phyloP scores from a whole-genome alignment of 2,329 filamentous ascomycete genomes.

The Penicillium corylophilum region DNA sequence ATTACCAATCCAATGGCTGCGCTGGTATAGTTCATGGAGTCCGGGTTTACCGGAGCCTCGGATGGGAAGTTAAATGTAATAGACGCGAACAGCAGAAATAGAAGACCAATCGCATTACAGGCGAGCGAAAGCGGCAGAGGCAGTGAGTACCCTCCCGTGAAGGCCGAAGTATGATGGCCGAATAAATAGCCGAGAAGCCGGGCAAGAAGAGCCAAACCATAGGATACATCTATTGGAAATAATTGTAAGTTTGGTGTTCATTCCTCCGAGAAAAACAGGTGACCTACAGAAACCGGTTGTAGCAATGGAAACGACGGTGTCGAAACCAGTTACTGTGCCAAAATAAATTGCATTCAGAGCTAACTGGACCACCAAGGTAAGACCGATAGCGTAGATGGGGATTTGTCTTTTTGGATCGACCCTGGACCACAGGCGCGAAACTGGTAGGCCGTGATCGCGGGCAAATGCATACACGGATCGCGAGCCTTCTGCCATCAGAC shows the following conservation, averaged over 20 bases:
- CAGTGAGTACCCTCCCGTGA: constrained; percentile 7
- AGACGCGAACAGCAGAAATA: constrained; percentile 7
- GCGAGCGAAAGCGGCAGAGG: constrained; percentile 4
- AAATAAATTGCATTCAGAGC: constrained; percentile 12
- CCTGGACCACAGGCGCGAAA: constrained; percentile 2
- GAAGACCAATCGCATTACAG: constrained; percentile 4
- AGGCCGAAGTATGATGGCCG: not conserved
- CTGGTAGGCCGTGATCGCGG: constrained; percentile 16
- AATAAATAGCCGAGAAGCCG: constrained; percentile 11
- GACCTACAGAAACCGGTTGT: constrained; percentile 10
- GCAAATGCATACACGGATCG: constrained; percentile 41
- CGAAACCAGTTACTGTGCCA: constrained; percentile 11
- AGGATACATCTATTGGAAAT: constrained; percentile 5
- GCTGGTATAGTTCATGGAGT: constrained; percentile 12
- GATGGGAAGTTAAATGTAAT: constrained; percentile 14
- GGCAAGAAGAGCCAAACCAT: constrained; percentile 6
- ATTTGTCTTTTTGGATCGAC: constrained; percentile 7
- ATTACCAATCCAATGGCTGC: constrained; percentile 7
- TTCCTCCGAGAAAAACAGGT: too few relatives aligned
- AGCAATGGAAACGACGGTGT: constrained; percentile 10
- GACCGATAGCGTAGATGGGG: constrained; percentile 2
- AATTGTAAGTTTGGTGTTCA: too few relatives aligned
- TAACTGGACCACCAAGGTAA: constrained; percentile 5
- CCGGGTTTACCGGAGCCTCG: constrained; percentile 2
- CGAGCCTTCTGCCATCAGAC: constrained; percentile 45